phyloP scores from a whole-genome alignment of 371 early-diverging fungal species.

The Mucor circinelloides region DNA sequence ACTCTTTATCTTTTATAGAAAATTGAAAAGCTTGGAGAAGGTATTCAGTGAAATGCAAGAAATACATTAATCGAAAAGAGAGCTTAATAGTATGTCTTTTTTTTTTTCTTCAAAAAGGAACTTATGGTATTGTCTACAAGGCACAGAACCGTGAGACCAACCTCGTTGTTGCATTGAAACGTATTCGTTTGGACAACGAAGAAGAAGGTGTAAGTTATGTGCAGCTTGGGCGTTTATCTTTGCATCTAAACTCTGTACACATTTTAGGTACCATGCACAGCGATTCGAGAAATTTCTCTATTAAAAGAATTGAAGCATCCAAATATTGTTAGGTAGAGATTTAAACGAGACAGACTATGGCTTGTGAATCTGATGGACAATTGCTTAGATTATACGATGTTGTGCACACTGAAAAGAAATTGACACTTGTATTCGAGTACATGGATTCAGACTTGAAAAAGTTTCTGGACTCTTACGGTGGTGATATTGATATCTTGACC shows the following conservation, averaged over 20 bases:
- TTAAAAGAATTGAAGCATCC: slow-evolving; percentile 93
- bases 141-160: slow-evolving; percentile 92
- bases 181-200: slow-evolving; percentile 96
- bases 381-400: slow-evolving; percentile 86
- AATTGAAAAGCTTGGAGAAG: slow-evolving; percentile 93
- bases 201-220: slow-evolving; percentile 78
- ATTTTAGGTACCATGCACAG: slow-evolving; percentile 89
- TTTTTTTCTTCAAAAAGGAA: slow-evolving; percentile 60
- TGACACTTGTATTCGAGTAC: slow-evolving; percentile 95
- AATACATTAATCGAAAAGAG: not conserved
- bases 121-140: slow-evolving; percentile 97
- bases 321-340: slow-evolving; percentile 85
- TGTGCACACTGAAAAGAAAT: slow-evolving; percentile 91
- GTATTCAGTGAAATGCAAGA: slow-evolving; percentile 31
- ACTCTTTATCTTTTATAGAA: slow-evolving; percentile 54
- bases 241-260: not conserved
- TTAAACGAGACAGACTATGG: not conserved
- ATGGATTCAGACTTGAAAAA: slow-evolving; percentile 95
- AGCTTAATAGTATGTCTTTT: not conserved
- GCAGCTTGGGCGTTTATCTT: not conserved
- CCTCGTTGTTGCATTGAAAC: slow-evolving; percentile 97
- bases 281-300: slow-evolving; percentile 98
- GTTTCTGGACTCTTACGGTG: slow-evolving; percentile 83
- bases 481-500: slow-evolving; percentile 77
- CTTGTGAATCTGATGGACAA: not conserved